Percentiles rank a stretch among this genome's conserved stretches.
Evolutionary conservation across 2,329 filamentous ascomycete species (phyloP).

Genomic region (Xylaria sp.): DNA sequence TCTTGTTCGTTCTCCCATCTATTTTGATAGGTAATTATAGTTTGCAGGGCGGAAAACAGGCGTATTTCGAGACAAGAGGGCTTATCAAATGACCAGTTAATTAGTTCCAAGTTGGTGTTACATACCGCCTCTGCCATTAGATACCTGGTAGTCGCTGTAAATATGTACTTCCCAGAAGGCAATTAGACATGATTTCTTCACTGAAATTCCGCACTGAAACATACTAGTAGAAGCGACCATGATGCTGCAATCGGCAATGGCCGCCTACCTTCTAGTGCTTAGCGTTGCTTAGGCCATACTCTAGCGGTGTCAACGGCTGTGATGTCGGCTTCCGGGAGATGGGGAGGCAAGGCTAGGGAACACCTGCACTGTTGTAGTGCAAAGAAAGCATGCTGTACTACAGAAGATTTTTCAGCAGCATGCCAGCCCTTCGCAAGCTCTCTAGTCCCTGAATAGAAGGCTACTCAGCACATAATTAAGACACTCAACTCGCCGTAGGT

Average conservation of each 20-base stretch:
- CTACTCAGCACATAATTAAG: not conserved
- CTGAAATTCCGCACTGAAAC: slow-evolving; percentile 26
- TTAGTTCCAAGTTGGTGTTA: slow-evolving; percentile 9
- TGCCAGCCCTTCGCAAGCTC: slow-evolving; percentile 16
- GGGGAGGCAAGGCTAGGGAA: slow-evolving; percentile 11
- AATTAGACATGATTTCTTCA: slow-evolving; percentile 29
- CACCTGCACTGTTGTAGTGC: not conserved
- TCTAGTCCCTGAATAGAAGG: not conserved
- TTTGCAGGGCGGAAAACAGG: not conserved
- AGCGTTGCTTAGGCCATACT: slow-evolving; percentile 18
- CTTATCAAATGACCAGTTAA: not conserved
- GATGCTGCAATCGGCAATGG: slow-evolving; percentile 29
- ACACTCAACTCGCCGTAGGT: not conserved
- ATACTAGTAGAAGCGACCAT: slow-evolving; percentile 8
- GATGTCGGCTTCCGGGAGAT: slow-evolving; percentile 7
- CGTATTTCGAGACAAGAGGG: slow-evolving; percentile 2
- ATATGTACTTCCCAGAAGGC: slow-evolving; percentile 9
- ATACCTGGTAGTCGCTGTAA: not conserved
- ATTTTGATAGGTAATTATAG: not conserved
- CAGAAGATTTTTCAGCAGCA: slow-evolving; percentile 21
- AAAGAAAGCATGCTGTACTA: not conserved
- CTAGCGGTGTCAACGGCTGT: slow-evolving; percentile 16
- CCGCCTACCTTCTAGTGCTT: slow-evolving; percentile 18
- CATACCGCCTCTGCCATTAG: not conserved
- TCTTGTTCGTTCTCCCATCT: not conserved